phyloP scores from a whole-genome alignment of 331 rosid species.

The Quercus lobata region DNA sequence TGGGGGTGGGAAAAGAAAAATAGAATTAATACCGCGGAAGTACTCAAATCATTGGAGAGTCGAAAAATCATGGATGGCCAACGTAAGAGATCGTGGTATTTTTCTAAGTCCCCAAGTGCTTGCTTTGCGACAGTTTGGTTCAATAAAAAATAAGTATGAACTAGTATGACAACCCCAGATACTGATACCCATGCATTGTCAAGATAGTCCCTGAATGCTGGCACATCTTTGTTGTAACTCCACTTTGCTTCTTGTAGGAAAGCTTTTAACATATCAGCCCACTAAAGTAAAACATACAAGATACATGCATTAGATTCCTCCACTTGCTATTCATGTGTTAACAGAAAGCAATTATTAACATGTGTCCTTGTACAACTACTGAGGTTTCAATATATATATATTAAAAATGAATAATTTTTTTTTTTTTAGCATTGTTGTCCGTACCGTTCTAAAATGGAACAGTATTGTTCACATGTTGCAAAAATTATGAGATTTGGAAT shows the following conservation, averaged over 20 bases:
- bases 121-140: constrained; percentile 30
- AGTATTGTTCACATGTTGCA: no score
- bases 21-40: constrained; percentile 13
- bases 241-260: constrained; percentile 52
- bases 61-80: constrained; percentile 45
- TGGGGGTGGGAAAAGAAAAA: no score
- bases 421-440: no score
- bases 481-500: no score
- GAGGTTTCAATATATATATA: no score
- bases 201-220: constrained; percentile 39
- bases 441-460: no score
- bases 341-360: no score
- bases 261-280: constrained; percentile 51
- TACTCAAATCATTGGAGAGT: constrained; percentile 55
- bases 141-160: constrained; percentile 35
- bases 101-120: constrained; percentile 27
- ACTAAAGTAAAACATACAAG: constrained; percentile 20
- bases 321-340: no score
- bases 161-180: constrained; percentile 30
- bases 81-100: constrained; percentile 26
- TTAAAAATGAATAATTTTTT: no score
- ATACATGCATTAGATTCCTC: no score
- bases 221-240: constrained; percentile 28
- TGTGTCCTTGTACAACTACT: no score
- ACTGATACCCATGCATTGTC: constrained; percentile 46